These are phyloP conservation scores for Aspergillus calidoustus DNA, from an alignment of 2,329 filamentous ascomycete species.

Conservation along the genomic window DNA sequence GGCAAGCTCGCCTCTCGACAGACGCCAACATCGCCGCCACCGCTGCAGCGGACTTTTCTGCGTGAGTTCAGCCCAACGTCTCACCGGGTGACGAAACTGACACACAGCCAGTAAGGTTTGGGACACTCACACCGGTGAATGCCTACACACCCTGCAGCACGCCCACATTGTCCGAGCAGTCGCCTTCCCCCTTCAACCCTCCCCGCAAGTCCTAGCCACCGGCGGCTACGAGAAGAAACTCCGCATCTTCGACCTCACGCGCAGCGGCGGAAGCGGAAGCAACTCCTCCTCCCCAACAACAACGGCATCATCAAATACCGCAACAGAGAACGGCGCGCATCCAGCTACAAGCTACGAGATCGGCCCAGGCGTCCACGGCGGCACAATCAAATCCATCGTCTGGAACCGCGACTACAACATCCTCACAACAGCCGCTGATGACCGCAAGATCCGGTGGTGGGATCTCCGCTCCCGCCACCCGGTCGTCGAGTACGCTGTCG, in stretches of 20 bases:
- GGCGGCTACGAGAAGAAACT: slow-evolving; percentile 97
- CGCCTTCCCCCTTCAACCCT: slow-evolving; percentile 81
- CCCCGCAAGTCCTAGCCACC: slow-evolving; percentile 81
- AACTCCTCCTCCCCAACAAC: slow-evolving; percentile 44
- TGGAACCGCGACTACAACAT: slow-evolving; percentile 90
- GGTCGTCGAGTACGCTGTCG: slow-evolving; percentile 76
- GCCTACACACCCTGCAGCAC: slow-evolving; percentile 84
- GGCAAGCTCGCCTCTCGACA: slow-evolving; percentile 88
- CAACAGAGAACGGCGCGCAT: slow-evolving; percentile 39
- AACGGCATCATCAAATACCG: slow-evolving; percentile 36
- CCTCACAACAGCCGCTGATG: slow-evolving; percentile 85
- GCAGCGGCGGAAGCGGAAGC: slow-evolving; percentile 49
- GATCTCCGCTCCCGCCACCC: slow-evolving; percentile 78
- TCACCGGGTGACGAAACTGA: slow-evolving; percentile 9
- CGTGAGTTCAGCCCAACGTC: slow-evolving; percentile 58
- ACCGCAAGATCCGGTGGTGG: slow-evolving; percentile 94
- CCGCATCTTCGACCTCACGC: slow-evolving; percentile 84
- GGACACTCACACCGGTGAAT: slow-evolving; percentile 94
- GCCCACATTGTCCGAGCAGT: slow-evolving; percentile 94
- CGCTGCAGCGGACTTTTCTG: slow-evolving; percentile 93
- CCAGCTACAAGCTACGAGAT: slow-evolving; percentile 79
- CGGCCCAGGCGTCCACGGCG: slow-evolving; percentile 78
- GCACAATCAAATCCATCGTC: slow-evolving; percentile 93
- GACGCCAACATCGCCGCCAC: slow-evolving; percentile 89
- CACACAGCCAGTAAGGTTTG: slow-evolving; percentile 77